phyloP scores from a whole-genome alignment of 2,329 filamentous ascomycete species.

The Lecanosticta acicola region DNA sequence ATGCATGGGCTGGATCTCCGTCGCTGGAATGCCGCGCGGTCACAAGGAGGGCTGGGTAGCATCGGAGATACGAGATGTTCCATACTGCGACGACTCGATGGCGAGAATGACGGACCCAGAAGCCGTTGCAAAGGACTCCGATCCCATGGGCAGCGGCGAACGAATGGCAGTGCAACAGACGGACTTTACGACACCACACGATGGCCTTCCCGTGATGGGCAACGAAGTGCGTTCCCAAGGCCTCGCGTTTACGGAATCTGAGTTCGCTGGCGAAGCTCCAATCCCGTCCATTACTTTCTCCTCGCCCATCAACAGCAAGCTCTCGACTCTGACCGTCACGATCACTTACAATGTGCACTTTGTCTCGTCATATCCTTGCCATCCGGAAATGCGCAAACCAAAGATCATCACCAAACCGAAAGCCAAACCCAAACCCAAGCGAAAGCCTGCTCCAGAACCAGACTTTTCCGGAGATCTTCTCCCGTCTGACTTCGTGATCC shows the following conservation, averaged over 20 bases:
- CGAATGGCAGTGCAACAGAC: conserved; percentile 16
- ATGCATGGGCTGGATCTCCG: conserved; percentile 53
- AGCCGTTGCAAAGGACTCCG: conserved; percentile 32
- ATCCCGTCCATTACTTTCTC: conserved; percentile 1
- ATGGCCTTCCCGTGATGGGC: conserved; percentile 27
- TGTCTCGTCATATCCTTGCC: conserved; percentile 50
- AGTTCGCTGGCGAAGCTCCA: background rate
- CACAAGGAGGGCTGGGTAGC: conserved; percentile 47
- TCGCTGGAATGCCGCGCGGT: conserved; percentile 28
- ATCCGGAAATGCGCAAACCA: conserved; percentile 7
- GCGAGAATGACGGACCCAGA: conserved; percentile 36
- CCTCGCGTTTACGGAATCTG: conserved; percentile 13
- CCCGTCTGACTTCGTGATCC: conserved; percentile 9
- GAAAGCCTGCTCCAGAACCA: background rate
- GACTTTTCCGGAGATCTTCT: background rate
- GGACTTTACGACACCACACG: conserved; percentile 37
- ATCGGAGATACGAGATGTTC: conserved; percentile 31
- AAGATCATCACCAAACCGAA: too few species aligned
- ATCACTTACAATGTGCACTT: conserved; percentile 35
- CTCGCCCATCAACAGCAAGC: conserved; percentile 5
- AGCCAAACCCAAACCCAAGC: background rate
- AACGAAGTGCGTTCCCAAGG: conserved; percentile 25
- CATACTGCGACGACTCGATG: background rate
- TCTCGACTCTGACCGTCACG: background rate
- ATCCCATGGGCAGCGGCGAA: conserved; percentile 26